Evolutionary conservation across 1,139 yeast species (phyloP).

Genomic region (Hyphopichia fennica): DNA sequence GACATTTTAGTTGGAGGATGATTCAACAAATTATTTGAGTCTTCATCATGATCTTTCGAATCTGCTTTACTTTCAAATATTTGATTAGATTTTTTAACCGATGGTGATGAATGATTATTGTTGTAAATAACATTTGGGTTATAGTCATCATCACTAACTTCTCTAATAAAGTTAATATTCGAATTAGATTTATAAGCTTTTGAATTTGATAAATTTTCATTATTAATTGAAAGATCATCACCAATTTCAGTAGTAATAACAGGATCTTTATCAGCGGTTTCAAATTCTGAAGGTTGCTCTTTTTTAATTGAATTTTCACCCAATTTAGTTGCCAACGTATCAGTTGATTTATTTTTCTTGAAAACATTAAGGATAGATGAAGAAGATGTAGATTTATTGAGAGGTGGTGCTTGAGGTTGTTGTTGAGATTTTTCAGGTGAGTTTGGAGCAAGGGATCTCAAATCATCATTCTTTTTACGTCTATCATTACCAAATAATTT

Average conservation of each 20-base stretch:
- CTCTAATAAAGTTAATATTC: slow-evolving; percentile 34
- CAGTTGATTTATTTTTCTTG: slow-evolving; percentile 24
- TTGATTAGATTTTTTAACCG: not conserved
- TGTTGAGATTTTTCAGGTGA: not conserved
- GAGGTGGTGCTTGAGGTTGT: not conserved
- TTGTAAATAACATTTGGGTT: slow-evolving; percentile 5
- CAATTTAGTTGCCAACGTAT: slow-evolving; percentile 13
- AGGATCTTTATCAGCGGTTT: not conserved
- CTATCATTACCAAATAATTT: slow-evolving; percentile 1
- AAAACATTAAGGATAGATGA: slow-evolving; percentile 21
- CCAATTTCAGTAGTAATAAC: not conserved
- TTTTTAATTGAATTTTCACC: not conserved
- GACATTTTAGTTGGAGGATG: slow-evolving; percentile 29
- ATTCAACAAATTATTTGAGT: slow-evolving; percentile 21
- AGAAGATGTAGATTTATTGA: slow-evolving; percentile 3
- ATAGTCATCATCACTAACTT: slow-evolving; percentile 29
- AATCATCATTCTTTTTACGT: slow-evolving; percentile 7
- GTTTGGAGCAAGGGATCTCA: not conserved
- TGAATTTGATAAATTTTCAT: not conserved
- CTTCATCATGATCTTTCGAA: slow-evolving; percentile 13
- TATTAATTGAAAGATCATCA: slow-evolving; percentile 2
- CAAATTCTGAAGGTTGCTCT: not conserved
- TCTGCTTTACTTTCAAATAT: slow-evolving; percentile 5
- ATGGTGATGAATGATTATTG: not conserved
- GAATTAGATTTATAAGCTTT: slow-evolving; percentile 17